phyloP scores from a whole-genome alignment of 2,329 filamentous ascomycete species.

The Neopestalotiopsis sp. region DNA sequence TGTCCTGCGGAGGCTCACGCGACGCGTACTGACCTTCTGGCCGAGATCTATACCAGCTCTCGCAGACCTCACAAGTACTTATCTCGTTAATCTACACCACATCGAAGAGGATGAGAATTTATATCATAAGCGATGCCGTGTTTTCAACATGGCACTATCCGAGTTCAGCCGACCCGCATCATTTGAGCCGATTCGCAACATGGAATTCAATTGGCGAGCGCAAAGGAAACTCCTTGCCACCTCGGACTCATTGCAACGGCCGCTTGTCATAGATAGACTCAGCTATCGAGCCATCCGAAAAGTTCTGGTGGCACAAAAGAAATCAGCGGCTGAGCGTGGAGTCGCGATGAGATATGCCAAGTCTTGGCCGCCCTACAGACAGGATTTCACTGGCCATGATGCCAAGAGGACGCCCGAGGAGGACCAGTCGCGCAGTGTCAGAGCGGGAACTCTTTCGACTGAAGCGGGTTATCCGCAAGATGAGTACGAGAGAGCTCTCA shows the following conservation, averaged over 20 bases:
- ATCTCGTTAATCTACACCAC: conserved; percentile 33
- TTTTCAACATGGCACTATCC: conserved; percentile 47
- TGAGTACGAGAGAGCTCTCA: conserved; percentile 52
- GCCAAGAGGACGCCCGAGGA: conserved; percentile 56
- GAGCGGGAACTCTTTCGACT: conserved; percentile 58
- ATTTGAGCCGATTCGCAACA: conserved; percentile 39
- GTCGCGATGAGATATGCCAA: conserved; percentile 53
- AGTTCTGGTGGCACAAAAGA: conserved; percentile 59
- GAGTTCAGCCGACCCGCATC: conserved; percentile 42
- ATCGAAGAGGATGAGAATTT: conserved; percentile 16
- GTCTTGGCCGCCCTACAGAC: conserved; percentile 66
- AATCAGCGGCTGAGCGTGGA: conserved; percentile 54
- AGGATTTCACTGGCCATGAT: conserved; percentile 63
- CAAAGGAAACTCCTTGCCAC: conserved; percentile 58
- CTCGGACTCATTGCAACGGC: conserved; percentile 52
- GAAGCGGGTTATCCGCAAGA: conserved; percentile 59
- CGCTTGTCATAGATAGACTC: conserved; percentile 53
- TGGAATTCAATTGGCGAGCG: conserved; percentile 60
- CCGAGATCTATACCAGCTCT: conserved; percentile 34
- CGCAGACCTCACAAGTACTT: conserved; percentile 34
- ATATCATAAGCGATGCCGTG: conserved; percentile 35
- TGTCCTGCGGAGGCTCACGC: conserved; percentile 30
- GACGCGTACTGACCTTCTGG: conserved; percentile 30
- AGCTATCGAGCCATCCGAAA: conserved; percentile 60
- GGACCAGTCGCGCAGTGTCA: conserved; percentile 57